These are phyloP conservation scores for Allantophomopsis cytisporea DNA, from an alignment of 2,329 filamentous ascomycete species.

Conservation along the genomic window DNA sequence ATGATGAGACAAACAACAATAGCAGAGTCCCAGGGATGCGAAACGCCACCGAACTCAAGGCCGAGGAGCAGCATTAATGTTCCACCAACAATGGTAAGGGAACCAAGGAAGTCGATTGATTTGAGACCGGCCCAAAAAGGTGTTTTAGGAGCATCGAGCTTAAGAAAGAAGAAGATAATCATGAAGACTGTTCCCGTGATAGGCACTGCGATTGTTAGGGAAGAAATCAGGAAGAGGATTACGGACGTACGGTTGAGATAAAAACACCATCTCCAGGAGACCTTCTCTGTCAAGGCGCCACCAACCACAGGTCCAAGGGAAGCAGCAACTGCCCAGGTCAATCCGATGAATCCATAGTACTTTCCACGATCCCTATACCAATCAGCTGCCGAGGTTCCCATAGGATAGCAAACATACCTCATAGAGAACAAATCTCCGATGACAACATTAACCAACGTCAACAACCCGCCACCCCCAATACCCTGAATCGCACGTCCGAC, in stretches of 20 bases:
- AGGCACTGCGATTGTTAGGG: too few relatives aligned
- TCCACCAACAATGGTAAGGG: conserved; percentile 45
- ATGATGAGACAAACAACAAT: conserved; percentile 64
- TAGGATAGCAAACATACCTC: neutral
- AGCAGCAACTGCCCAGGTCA: conserved; percentile 14
- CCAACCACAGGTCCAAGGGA: conserved; percentile 21
- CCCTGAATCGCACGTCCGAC: conserved; percentile 33
- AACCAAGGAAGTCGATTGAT: conserved; percentile 43
- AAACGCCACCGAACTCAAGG: conserved; percentile 54
- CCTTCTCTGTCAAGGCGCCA: conserved; percentile 20
- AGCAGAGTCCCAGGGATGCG: conserved; percentile 50
- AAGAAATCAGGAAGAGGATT: too few relatives aligned
- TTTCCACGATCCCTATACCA: neutral
- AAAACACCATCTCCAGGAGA: conserved; percentile 22
- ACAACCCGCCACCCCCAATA: conserved; percentile 30
- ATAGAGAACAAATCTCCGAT: conserved; percentile 16
- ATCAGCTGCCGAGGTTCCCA: neutral
- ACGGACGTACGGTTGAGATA: conserved; percentile 18
- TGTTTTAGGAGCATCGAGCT: conserved; percentile 47
- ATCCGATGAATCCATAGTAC: conserved; percentile 11
- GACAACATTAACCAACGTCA: conserved; percentile 32
- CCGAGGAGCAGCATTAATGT: conserved; percentile 59
- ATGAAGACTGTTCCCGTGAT: conserved; percentile 39
- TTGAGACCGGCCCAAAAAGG: conserved; percentile 41
- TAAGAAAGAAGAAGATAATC: conserved; percentile 43